phyloP scores from a whole-genome alignment of 441 rosid genomes.

The Corymbia calophylla region DNA sequence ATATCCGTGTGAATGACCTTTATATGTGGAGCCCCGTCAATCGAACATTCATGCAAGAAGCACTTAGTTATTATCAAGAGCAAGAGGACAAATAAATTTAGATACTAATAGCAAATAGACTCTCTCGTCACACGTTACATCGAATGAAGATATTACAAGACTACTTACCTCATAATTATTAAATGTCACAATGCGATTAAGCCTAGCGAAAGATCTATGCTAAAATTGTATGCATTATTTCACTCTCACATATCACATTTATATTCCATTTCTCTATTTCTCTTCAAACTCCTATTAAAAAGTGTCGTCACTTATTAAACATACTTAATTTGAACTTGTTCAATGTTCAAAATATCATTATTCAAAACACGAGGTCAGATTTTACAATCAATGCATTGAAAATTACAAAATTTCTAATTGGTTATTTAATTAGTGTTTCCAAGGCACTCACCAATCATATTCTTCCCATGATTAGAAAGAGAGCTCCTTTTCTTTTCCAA shows the following conservation, averaged over 20 bases:
- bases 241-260: neutral
- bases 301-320: neutral
- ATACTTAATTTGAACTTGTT: neutral
- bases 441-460: neutral
- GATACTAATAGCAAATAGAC: neutral
- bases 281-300: neutral
- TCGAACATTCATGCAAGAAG: no score
- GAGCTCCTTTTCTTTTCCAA: neutral
- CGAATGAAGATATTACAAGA: neutral
- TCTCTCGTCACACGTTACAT: neutral
- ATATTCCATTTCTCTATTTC: neutral
- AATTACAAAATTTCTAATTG: neutral
- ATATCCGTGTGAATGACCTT: no score
- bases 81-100: neutral
- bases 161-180: neutral
- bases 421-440: neutral
- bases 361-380: neutral
- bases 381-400: fast-evolving
- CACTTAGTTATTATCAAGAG: neutral
- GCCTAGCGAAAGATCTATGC: neutral
- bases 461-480: neutral
- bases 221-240: neutral
- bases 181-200: neutral
- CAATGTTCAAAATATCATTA: neutral
- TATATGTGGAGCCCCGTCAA: no score